Base-by-base conservation (phyloP, 2,329 filamentous ascomycete genomes). In the Calonectria honghensis region DNA sequence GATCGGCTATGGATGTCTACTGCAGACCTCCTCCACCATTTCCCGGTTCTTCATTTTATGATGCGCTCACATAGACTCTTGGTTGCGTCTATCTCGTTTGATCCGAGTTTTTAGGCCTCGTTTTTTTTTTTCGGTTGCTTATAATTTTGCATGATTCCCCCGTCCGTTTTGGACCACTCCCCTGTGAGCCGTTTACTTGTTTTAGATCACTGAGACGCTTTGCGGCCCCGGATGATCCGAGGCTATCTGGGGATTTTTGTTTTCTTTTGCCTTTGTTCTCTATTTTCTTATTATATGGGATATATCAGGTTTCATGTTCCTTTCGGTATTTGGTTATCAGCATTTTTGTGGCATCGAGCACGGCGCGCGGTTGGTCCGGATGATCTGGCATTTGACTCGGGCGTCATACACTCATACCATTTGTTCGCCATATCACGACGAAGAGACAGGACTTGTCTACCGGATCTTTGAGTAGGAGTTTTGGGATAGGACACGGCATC, bases 301-400 rank as follows among this genome's bases (percentile, higher is more conserved):
- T 54, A 31, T 54, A 63, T 68, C 59, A 51, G 68, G 39, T 65
- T 11, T 68, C 52, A 51, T 57, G 41, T 71, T 27, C 27, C 54
- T 52, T 64, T 24, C 27, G 35, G 50, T 45, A 52, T 70, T 59
- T 52, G 37, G 39, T 65, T 35, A 45, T 59, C 31, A 57, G 41
- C 37, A 50, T 74, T 59, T 71, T 41, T 63, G 31, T 75, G 59
- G 57, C 68, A 74, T 78, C 54, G 57, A 72, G 74, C 69, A 75
- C 39, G 74, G 76, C 66, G 73, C 64, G 54, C 24, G 37, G 50
- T 57, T 66, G 63, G 59, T 68, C 50, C 45, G 69, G 70, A 73
- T 66, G 63, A 64, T 70, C 66, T 61, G 64, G 61, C 61, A 68
- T 67, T 63, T 66, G 65, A n/a, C 67, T 72, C 64, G 63, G 63